phyloP scores from a whole-genome alignment of 208 protist species.

The Herpetomonas samuelpessoai region DNA sequence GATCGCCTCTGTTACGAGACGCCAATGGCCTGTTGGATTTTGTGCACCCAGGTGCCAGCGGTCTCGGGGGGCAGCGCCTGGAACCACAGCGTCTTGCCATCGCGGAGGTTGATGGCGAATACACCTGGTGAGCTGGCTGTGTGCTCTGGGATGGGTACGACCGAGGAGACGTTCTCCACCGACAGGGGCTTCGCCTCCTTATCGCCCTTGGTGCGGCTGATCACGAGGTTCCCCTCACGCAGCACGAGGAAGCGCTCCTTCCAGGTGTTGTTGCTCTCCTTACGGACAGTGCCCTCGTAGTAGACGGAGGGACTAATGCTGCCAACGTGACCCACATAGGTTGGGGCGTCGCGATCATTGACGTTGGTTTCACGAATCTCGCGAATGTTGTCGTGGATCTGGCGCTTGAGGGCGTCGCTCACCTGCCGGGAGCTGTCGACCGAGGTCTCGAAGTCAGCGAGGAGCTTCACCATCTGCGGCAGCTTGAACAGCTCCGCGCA shows the following conservation, averaged over 20 bases:
- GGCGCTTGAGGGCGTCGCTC: conserved; percentile 36
- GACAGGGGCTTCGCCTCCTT: conserved; percentile 48
- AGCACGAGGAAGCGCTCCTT: conserved; percentile 64
- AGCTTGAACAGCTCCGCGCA: conserved; percentile 49
- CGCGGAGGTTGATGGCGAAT: conserved; percentile 68
- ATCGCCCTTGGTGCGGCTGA: conserved; percentile 45
- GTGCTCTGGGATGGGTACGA: conserved; percentile 60
- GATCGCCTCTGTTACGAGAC: conserved; percentile 18
- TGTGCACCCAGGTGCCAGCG: conserved; percentile 46
- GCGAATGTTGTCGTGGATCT: conserved; percentile 44
- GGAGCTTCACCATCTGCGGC: conserved; percentile 52
- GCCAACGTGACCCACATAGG: conserved; percentile 38
- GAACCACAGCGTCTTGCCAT: conserved; percentile 76
- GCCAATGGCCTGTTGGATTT: conserved; percentile 60
- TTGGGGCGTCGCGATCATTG: conserved; percentile 27
- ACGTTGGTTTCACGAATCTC: conserved; percentile 45
- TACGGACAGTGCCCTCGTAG: conserved; percentile 47
- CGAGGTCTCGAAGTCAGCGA: conserved; percentile 52
- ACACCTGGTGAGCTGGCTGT: conserved; percentile 60
- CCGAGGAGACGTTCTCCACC: conserved; percentile 51
- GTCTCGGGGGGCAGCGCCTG: conserved; percentile 47
- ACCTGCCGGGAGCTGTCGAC: conserved; percentile 42
- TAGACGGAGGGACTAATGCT: conserved; percentile 29
- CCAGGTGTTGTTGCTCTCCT: conserved; percentile 51
- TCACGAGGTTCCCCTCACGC: conserved; percentile 39